phyloP scores from a whole-genome alignment of 257 asterid genomes.

The Solanum appendiculatum region DNA sequence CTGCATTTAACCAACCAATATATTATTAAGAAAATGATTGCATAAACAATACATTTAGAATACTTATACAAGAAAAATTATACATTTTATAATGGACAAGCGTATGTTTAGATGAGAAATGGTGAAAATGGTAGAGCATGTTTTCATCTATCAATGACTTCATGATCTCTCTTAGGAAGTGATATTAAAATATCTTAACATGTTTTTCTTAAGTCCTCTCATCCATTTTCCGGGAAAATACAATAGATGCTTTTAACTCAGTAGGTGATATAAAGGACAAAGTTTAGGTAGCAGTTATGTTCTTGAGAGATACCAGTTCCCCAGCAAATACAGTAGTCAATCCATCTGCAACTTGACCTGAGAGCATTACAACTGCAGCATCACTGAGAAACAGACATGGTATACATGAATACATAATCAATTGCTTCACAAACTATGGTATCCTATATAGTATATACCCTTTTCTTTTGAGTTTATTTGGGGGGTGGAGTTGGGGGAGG shows the following conservation, averaged over 20 bases:
- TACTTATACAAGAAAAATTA: neutral
- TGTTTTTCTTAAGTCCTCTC: neutral
- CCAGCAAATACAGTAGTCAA: slow-evolving; percentile 73
- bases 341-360: slow-evolving; percentile 95
- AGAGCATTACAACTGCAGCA: slow-evolving; percentile 88
- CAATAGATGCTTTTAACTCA: neutral
- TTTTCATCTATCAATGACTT: neutral
- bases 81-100: neutral
- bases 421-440: neutral
- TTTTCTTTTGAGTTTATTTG: neutral
- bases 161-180: neutral
- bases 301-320: slow-evolving; percentile 54
- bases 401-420: slow-evolving; percentile 6
- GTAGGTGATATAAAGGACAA: neutral
- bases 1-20: neutral
- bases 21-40: neutral
- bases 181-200: neutral
- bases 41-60: neutral
- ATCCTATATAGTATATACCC: neutral
- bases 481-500: neutral
- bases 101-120: neutral
- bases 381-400: slow-evolving; percentile 37
- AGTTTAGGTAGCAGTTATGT: neutral
- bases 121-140: neutral
- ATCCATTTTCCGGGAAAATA: neutral